Evolutionary conservation across 2,329 filamentous ascomycete genomes (phyloP).

Genomic region (Orbilia quercus): DNA sequence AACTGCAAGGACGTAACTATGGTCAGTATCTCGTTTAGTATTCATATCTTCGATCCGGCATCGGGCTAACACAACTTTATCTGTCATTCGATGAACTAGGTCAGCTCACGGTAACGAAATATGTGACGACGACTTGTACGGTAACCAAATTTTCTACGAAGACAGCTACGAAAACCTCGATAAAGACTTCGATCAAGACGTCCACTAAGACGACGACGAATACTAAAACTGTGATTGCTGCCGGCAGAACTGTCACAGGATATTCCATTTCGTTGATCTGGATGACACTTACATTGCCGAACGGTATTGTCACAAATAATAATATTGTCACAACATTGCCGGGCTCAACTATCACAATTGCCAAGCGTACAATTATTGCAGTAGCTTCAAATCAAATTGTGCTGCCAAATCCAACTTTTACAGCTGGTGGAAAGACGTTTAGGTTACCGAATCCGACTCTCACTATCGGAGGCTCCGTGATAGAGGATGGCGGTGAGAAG

Average conservation of each 20-base stretch:
- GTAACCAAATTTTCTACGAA: neutral
- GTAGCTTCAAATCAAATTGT: slow-evolving; percentile 7
- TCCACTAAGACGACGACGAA: slow-evolving; percentile 9
- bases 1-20: neutral
- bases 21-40: neutral
- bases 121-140: neutral
- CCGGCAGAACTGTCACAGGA: slow-evolving; percentile 1
- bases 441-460: neutral
- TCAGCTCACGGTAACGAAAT: slow-evolving; percentile 10
- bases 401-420: slow-evolving; percentile 8
- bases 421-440: neutral
- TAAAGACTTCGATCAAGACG: neutral
- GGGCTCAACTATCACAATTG: neutral
- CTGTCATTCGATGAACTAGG: no score
- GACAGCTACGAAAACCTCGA: slow-evolving; percentile 4
- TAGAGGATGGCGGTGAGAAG: slow-evolving; percentile 8
- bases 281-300: slow-evolving; percentile 10
- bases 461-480: neutral
- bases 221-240: slow-evolving; percentile 8
- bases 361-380: slow-evolving; percentile 3
- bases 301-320: slow-evolving; percentile 2
- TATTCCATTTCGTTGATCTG: slow-evolving; percentile 6
- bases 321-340: neutral
- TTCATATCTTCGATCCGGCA: neutral
- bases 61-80: no score